phyloP scores from a whole-genome alignment of 2,329 filamentous ascomycete species.

The Pseudohalonectria lignicola region DNA sequence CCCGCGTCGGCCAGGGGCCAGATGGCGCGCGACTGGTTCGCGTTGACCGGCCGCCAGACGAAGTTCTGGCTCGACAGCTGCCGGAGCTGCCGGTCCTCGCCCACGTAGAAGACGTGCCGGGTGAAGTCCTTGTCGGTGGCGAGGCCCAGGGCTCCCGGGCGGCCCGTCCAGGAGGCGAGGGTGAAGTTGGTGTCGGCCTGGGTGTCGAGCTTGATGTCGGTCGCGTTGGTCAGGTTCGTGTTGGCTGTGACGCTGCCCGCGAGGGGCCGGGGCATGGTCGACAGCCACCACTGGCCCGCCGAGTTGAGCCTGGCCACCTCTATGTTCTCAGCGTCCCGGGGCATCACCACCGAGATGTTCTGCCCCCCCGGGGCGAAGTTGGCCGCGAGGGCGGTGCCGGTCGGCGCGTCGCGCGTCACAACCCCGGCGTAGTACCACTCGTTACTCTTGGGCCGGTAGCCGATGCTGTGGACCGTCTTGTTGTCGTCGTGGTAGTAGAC shows the following conservation, averaged over 20 bases:
- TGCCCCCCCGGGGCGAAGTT: constrained; percentile 12
- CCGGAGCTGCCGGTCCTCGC: constrained; percentile 22
- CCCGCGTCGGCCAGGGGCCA: constrained; percentile 20
- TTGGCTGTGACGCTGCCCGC: constrained; percentile 13
- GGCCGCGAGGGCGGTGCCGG: constrained; percentile 16
- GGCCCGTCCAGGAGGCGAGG: constrained; percentile 20
- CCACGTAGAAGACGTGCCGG: constrained; percentile 24
- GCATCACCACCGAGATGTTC: constrained; percentile 23
- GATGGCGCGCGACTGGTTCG: constrained; percentile 11
- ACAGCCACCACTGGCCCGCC: constrained; percentile 20
- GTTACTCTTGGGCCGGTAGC: constrained; percentile 15
- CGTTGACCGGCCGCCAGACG: constrained; percentile 15
- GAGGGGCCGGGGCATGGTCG: constrained; percentile 20
- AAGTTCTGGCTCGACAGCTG: constrained; percentile 15
- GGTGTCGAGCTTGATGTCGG: constrained; percentile 6
- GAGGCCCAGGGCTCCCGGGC: constrained; percentile 15
- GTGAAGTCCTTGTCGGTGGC: constrained; percentile 15
- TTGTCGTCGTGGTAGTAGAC: constrained; percentile 24
- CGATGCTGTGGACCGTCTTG: constrained; percentile 18
- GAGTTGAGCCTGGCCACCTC: constrained; percentile 16
- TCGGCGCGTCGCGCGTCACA: constrained; percentile 18
- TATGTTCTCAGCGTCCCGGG: constrained; percentile 20
- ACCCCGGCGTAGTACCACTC: constrained; percentile 18
- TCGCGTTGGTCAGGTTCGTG: constrained; percentile 11
- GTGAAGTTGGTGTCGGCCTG: constrained; percentile 13